A percentile compares a stretch with the other conserved stretches of the same genome.
These are phyloP conservation scores for Porphyrellus cyaneotinctus DNA, from an alignment of 768 basidiomycete genomes.

Conservation along the genomic window DNA sequence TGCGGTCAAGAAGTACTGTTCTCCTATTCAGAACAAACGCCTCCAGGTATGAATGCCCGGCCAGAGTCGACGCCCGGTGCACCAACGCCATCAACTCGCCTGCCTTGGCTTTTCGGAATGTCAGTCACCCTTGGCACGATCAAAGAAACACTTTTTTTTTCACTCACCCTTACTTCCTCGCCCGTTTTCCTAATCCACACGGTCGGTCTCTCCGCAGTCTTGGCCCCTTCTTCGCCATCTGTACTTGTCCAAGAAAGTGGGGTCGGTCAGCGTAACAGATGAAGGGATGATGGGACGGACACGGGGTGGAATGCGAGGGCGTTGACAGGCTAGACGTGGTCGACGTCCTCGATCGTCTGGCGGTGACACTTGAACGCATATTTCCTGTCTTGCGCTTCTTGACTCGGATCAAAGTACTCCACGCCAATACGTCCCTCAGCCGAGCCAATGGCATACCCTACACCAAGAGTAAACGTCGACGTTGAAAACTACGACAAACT, in stretches of 20 bases:
- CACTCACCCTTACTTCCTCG: constrained; percentile 71
- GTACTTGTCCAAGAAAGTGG: constrained; percentile 43
- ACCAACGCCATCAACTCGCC: constrained; percentile 2
- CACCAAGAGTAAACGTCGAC: not conserved
- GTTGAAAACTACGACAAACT: too few species aligned
- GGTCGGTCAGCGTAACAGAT: not conserved
- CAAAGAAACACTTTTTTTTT: too few species aligned
- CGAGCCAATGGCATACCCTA: constrained; percentile 86
- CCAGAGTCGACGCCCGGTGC: not conserved
- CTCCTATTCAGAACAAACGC: not conserved
- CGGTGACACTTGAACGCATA: constrained; percentile 96
- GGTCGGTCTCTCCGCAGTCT: constrained; percentile 57
- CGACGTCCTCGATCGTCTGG: constrained; percentile 82
- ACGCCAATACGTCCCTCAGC: constrained; percentile 97
- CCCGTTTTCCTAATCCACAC: constrained; percentile 62
- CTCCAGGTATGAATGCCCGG: not conserved
- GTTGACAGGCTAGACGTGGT: constrained; percentile 97
- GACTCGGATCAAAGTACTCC: constrained; percentile 88
- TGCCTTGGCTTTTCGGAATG: constrained; percentile 20
- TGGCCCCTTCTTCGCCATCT: constrained; percentile 76
- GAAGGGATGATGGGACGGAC: constrained; percentile 36
- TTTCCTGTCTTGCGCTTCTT: constrained; percentile 69
- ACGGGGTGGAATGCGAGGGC: constrained; percentile 90
- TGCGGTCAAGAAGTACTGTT: not conserved
- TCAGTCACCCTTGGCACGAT: not conserved